Conservation (phyloP, 202 grass and related monocot species). For the Setaria viridis region DNA sequence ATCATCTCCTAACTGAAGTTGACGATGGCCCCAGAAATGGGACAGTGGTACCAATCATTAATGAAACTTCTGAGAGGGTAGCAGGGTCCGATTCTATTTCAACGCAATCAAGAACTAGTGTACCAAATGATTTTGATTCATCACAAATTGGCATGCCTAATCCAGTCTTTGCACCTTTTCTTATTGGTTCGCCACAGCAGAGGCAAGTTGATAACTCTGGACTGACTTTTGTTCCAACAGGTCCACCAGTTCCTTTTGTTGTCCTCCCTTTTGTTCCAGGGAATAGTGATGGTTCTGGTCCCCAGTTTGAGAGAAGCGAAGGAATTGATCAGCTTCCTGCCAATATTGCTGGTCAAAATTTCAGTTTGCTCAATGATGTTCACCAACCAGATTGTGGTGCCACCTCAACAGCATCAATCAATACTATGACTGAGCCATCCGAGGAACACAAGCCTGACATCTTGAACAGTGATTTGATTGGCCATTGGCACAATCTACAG, state of each 20-base stretch:
- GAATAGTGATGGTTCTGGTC: slow-evolving; percentile 49
- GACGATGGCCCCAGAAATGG: slow-evolving; percentile 56
- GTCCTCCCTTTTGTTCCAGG: slow-evolving; percentile 53
- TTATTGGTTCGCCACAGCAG: slow-evolving; percentile 65
- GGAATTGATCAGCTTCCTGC: slow-evolving; percentile 57
- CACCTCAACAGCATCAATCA: slow-evolving; percentile 46
- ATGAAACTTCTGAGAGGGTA: slow-evolving; percentile 57
- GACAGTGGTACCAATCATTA: slow-evolving; percentile 48
- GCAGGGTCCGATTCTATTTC: slow-evolving; percentile 38
- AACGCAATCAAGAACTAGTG: slow-evolving; percentile 42
- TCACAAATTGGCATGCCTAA: slow-evolving; percentile 52
- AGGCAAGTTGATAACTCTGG: slow-evolving; percentile 65
- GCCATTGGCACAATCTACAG: slow-evolving; percentile 74
- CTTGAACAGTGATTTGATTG: slow-evolving; percentile 72
- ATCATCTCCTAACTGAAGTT: slow-evolving; percentile 54
- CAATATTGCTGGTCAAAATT: slow-evolving; percentile 59
- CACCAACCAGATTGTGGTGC: slow-evolving; percentile 53
- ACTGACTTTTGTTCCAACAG: slow-evolving; percentile 73
- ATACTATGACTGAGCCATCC: slow-evolving; percentile 47
- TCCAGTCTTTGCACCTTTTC: slow-evolving; percentile 64
- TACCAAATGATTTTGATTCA: slow-evolving; percentile 55
- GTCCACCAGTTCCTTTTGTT: slow-evolving; percentile 70
- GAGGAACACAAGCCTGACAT: slow-evolving; percentile 74
- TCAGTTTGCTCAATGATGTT: slow-evolving; percentile 51
- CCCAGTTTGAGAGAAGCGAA: slow-evolving; percentile 69